These are phyloP conservation scores for Capsella rubella DNA, from an alignment of 441 rosid genomes.

Conservation along the genomic window DNA sequence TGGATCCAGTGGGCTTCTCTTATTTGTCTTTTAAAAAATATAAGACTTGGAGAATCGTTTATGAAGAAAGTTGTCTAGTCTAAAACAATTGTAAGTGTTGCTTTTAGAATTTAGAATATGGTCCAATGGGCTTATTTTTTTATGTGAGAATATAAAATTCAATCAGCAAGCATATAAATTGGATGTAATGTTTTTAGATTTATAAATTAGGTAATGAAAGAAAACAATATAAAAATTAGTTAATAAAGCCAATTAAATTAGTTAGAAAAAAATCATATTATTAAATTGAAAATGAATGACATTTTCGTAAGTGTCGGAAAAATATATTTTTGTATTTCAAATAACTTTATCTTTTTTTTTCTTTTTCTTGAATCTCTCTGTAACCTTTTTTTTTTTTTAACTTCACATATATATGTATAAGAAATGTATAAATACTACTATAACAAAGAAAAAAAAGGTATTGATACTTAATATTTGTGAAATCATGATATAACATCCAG, in stretches of 20 bases:
- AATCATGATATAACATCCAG: neutral
- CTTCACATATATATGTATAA: neutral
- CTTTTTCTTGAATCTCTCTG: neutral
- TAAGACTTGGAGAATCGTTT: neutral
- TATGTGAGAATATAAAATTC: neutral
- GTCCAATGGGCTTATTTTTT: neutral
- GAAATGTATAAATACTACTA: neutral
- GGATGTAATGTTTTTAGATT: neutral
- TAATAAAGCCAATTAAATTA: too few species aligned
- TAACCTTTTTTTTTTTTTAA: neutral
- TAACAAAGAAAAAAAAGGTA: too few species aligned
- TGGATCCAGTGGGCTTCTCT: conserved; percentile 29
- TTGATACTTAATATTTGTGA: neutral
- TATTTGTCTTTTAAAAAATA: neutral
- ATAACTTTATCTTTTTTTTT: neutral
- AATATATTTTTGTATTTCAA: too few species aligned
- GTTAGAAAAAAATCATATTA: too few species aligned
- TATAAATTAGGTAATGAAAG: neutral
- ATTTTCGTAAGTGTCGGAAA: too few species aligned
- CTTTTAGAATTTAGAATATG: conserved; percentile 1
- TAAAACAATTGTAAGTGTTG: neutral
- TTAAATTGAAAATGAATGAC: too few species aligned
- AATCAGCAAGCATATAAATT: neutral
- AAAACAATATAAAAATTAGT: too few species aligned
- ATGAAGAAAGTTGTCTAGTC: neutral